phyloP scores from a whole-genome alignment of 2,329 filamentous ascomycete genomes.

The Hypoxylon sp. region DNA sequence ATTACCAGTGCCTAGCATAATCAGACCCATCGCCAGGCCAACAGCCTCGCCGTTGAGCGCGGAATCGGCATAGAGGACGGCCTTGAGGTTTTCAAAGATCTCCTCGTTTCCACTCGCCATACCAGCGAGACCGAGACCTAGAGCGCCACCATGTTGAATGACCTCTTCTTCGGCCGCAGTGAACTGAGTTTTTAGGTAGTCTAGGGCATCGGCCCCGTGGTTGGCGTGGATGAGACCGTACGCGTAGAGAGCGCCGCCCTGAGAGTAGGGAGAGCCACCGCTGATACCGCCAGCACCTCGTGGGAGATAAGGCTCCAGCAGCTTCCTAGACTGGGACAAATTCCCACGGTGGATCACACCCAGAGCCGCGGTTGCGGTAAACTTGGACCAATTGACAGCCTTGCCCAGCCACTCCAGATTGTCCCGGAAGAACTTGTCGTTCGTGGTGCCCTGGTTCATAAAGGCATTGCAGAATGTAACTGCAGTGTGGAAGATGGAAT shows the following conservation, averaged over 20 bases:
- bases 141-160: slow-evolving; percentile 94
- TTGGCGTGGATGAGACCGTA: slow-evolving; percentile 98
- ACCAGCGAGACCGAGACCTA: slow-evolving; percentile 94
- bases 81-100: slow-evolving; percentile 91
- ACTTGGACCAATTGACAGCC: slow-evolving; percentile 99
- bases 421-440: slow-evolving; percentile 98
- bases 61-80: slow-evolving; percentile 90
- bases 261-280: slow-evolving; percentile 90
- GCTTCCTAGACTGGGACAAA: slow-evolving; percentile 89
- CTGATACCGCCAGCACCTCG: slow-evolving; percentile 74
- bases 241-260: slow-evolving; percentile 94
- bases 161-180: slow-evolving; percentile 85
- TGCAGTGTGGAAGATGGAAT: slow-evolving; percentile 98
- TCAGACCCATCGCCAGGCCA: slow-evolving; percentile 93
- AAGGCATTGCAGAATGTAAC: slow-evolving; percentile 98
- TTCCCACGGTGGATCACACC: slow-evolving; percentile 98
- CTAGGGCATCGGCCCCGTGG: slow-evolving; percentile 89
- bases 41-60: slow-evolving; percentile 97
- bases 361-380: slow-evolving; percentile 94
- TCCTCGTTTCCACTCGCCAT: slow-evolving; percentile 95
- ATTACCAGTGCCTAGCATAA: slow-evolving; percentile 99
- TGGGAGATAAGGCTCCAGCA: slow-evolving; percentile 94
- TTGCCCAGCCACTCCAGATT: slow-evolving; percentile 98
- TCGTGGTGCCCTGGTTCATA: slow-evolving; percentile 98
- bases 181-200: slow-evolving; percentile 83